A percentile compares a stretch with the other conserved stretches of the same genome.
These are phyloP conservation scores for Gossypium lobatum DNA, from an alignment of 441 rosid species.

Conservation along the genomic window DNA sequence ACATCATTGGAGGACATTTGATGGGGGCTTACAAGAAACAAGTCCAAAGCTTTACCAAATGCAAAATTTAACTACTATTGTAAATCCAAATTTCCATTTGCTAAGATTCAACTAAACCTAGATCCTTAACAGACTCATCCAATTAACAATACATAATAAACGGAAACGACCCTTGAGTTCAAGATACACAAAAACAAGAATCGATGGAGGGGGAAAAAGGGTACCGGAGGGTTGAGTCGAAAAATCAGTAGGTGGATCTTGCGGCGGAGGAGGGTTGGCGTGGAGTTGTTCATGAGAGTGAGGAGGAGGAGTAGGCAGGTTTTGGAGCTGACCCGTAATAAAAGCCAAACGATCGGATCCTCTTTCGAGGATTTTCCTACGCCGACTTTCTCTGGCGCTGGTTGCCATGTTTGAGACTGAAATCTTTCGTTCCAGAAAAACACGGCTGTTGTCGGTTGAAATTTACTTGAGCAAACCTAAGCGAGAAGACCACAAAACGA, in stretches of 20 bases:
- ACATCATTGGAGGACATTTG: background rate
- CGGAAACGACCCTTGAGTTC: background rate
- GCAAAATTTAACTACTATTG: background rate
- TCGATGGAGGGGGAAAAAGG: background rate
- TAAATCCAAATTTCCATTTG: background rate
- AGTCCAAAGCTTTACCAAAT: background rate
- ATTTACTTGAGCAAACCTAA: background rate
- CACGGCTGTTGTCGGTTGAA: background rate
- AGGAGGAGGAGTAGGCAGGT: constrained; percentile 32
- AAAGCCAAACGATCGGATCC: constrained; percentile 86
- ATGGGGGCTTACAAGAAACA: background rate
- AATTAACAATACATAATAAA: background rate
- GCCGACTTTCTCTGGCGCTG: constrained; percentile 59
- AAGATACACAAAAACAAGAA: background rate
- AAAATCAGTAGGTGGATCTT: constrained; percentile 12
- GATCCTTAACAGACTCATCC: background rate
- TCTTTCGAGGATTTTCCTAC: constrained; percentile 69
- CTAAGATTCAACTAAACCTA: constrained; percentile 5
- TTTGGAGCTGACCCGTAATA: constrained; percentile 55
- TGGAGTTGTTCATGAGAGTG: constrained; percentile 14
- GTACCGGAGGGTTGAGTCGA: constrained; percentile 31
- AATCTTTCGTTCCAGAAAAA: background rate
- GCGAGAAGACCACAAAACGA: background rate
- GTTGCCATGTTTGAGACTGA: constrained; percentile 40
- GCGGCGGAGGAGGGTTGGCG: constrained; percentile 28